These are phyloP conservation scores for Haematococcus lacustris DNA, from an alignment of 139 green algal genomes.

Conservation along the genomic window DNA sequence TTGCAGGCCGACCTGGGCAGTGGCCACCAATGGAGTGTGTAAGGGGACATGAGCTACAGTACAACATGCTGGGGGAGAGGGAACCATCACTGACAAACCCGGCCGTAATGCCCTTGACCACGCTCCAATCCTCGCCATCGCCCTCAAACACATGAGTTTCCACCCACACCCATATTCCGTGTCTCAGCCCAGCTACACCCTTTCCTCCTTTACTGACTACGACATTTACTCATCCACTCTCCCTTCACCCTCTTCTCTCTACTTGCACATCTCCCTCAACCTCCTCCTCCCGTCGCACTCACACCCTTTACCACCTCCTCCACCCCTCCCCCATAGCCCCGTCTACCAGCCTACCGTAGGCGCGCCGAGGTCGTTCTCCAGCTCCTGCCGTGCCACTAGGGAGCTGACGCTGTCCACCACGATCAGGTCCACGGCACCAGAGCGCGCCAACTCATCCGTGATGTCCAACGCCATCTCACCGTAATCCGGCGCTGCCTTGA, in stretches of 20 bases:
- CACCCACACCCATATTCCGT: too few species aligned
- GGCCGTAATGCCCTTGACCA: too few species aligned
- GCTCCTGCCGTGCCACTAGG: slow-evolving; percentile 78
- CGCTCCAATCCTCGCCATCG: too few species aligned
- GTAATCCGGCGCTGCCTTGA: slow-evolving; percentile 71
- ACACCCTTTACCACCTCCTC: too few species aligned
- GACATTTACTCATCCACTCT: too few species aligned
- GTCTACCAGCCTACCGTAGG: slow-evolving; percentile 25
- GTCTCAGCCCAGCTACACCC: too few species aligned
- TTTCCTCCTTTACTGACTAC: too few species aligned
- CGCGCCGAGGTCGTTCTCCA: slow-evolving; percentile 86
- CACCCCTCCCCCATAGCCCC: not conserved
- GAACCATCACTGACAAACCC: too few species aligned
- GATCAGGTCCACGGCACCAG: slow-evolving; percentile 66
- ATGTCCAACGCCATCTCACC: slow-evolving; percentile 50
- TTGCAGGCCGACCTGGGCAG: slow-evolving; percentile 68
- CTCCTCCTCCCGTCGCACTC: too few species aligned
- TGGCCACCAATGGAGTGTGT: not conserved
- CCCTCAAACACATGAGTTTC: too few species aligned
- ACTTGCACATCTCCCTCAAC: too few species aligned
- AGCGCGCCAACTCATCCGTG: slow-evolving; percentile 52
- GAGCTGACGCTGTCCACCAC: slow-evolving; percentile 89
- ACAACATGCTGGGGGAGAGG: not conserved
- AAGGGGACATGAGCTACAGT: not conserved
- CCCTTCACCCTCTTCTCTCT: too few species aligned